Base-by-base conservation (phyloP, 108 stramenopile genomes). In the Fistulifera pelliculosa region DNA sequence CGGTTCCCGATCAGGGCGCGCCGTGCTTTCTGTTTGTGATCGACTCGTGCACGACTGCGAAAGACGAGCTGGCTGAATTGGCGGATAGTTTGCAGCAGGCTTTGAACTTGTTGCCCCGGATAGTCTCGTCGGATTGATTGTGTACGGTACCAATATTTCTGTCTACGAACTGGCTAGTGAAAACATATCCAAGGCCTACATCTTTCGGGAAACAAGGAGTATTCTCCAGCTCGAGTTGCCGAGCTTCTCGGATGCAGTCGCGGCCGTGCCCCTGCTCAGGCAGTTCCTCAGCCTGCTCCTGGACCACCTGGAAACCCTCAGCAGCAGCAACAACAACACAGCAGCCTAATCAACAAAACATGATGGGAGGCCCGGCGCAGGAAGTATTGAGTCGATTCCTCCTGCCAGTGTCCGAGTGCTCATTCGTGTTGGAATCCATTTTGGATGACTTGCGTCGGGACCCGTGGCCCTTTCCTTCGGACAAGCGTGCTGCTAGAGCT, bases 11-110 rank as follows among this genome's bases (percentile, higher is more conserved):
- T 38, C 79, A 70, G 25, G 96, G 96, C 3, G 94, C 96, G 6
- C 99, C 99, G 26, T 83, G 80, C 24, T 99, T 99, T 70, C 61
- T 99, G 23, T 97, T 99, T 70, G 84, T 95, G 47, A 75, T 99
- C 27, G 99, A 99, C 73, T 94, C 91, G 1, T 96, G 96, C 73
- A 60, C 52, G 48, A 40, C 47, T 13, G 26, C 19, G 1, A 90
- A 91, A 55, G 90, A 94, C 61, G 99, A 99, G 68, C 80, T 99
- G 44, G 70, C 83, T 18, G 85, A 94, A 54, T 70, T 99, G 54
- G 94, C 95, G 43, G 97, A 96, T 68, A 82, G 85, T n/a, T 58
- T 96, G 18, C 77, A 75, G 23, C 95, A 99, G 66, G 80, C 89
- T 12, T 69, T 99, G 56, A 93, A 95, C 61, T 67, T 99, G 17